These are phyloP conservation scores for Globisporangium lucens DNA, from an alignment of 352 stramenopile species.

Conservation along the genomic window DNA sequence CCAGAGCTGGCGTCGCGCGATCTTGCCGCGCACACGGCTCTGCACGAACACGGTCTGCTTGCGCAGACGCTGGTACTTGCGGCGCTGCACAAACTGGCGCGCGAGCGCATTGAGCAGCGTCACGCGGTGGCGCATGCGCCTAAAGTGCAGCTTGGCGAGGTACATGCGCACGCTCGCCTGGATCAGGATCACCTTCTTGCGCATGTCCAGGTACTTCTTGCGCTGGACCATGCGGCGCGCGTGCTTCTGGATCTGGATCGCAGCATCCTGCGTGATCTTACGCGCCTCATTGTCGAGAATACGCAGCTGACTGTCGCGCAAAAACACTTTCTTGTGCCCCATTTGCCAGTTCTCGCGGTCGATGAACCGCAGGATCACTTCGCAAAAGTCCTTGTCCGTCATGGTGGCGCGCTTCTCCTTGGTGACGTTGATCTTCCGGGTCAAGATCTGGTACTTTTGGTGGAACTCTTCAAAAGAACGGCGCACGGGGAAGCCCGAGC, in stretches of 20 bases:
- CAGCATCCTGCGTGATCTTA: constrained; percentile 84
- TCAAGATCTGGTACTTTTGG: constrained; percentile 87
- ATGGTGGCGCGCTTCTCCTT: constrained; percentile 48
- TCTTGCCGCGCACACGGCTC: constrained; percentile 63
- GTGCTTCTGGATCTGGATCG: constrained; percentile 76
- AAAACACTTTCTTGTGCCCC: constrained; percentile 87
- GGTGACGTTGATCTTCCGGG: constrained; percentile 52
- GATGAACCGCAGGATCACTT: constrained; percentile 79
- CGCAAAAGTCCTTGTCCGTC: constrained; percentile 78
- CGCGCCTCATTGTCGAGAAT: constrained; percentile 80
- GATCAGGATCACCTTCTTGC: constrained; percentile 57
- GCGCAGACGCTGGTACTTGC: constrained; percentile 64
- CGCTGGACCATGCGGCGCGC: constrained; percentile 61
- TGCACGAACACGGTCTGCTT: constrained; percentile 73
- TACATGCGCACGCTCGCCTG: constrained; percentile 75
- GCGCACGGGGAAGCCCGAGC: constrained; percentile 84
- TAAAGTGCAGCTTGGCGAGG: constrained; percentile 49
- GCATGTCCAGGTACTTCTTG: constrained; percentile 59
- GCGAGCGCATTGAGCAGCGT: constrained; percentile 69
- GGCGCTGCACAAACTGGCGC: constrained; percentile 69
- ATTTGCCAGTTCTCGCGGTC: constrained; percentile 86
- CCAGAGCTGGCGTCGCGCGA: constrained; percentile 58
- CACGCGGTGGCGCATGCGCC: constrained; percentile 49
- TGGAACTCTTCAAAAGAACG: constrained; percentile 85
- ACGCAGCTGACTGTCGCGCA: constrained; percentile 80